These are phyloP conservation scores for Leptoxyphium fumago DNA, from an alignment of 2,329 filamentous ascomycete species.

Conservation along the genomic window DNA sequence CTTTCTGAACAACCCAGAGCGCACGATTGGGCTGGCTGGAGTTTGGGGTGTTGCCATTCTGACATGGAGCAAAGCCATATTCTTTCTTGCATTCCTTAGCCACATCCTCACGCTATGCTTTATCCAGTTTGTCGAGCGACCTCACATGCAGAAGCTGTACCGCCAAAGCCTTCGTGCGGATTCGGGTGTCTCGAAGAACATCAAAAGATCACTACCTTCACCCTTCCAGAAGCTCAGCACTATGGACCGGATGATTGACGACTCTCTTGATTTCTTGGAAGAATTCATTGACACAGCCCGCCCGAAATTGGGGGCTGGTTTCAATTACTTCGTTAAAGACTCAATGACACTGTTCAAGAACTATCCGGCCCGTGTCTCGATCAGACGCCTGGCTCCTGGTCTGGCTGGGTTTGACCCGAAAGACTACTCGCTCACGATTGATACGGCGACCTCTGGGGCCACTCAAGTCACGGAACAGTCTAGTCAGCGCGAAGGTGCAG, in stretches of 20 bases:
- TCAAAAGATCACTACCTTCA: slow-evolving; percentile 72
- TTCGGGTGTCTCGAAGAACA: slow-evolving; percentile 80
- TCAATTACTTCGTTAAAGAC: slow-evolving; percentile 76
- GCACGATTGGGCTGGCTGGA: slow-evolving; percentile 84
- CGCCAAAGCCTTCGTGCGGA: slow-evolving; percentile 69
- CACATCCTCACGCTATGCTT: slow-evolving; percentile 77
- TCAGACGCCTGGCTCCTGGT: slow-evolving; percentile 66
- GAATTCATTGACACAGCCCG: slow-evolving; percentile 75
- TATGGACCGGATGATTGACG: slow-evolving; percentile 74
- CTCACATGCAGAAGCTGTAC: slow-evolving; percentile 97
- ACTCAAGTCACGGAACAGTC: slow-evolving; percentile 37
- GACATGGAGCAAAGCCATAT: slow-evolving; percentile 75
- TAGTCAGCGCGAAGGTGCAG: slow-evolving; percentile 59
- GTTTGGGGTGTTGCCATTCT: slow-evolving; percentile 91
- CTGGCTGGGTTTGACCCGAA: slow-evolving; percentile 65
- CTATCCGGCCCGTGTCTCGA: slow-evolving; percentile 72
- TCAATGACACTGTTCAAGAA: slow-evolving; percentile 78
- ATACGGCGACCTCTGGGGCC: slow-evolving; percentile 40
- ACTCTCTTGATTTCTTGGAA: slow-evolving; percentile 77
- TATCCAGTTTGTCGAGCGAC: slow-evolving; percentile 85
- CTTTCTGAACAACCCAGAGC: slow-evolving; percentile 94
- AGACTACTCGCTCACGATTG: slow-evolving; percentile 63
- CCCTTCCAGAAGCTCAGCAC: slow-evolving; percentile 72
- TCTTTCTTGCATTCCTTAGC: slow-evolving; percentile 70
- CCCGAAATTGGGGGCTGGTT: slow-evolving; percentile 72